A percentile compares a stretch with the other conserved stretches of the same genome.
Conservation (phyloP, 139 green algal genomes). For the Deuterostichococcus epilithicus region DNA sequence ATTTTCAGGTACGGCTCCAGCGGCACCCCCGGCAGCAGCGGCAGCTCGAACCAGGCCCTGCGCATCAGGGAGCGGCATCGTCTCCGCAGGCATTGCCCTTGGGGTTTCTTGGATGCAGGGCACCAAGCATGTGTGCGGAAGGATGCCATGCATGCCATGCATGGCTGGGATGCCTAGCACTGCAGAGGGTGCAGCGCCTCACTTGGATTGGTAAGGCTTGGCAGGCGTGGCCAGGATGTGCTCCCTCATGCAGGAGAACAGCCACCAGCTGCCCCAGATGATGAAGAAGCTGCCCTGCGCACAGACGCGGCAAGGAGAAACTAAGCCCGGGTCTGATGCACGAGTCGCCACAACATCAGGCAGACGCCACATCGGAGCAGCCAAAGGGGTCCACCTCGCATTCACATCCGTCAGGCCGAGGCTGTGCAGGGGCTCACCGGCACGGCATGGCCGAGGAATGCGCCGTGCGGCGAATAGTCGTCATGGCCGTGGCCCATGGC, state of each 20-base stretch:
- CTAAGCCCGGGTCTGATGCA: too few species aligned
- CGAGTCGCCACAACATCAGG: too few species aligned
- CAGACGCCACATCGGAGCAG: too few species aligned
- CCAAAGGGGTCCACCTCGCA: too few species aligned
- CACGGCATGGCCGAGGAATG: neutral
- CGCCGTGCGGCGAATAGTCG: neutral
- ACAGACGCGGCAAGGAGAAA: too few species aligned
- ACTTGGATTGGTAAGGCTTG: neutral
- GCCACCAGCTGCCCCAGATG: slow-evolving; percentile 52
- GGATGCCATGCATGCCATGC: too few species aligned
- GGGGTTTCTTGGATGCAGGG: too few species aligned
- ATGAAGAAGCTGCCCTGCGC: slow-evolving; percentile 19
- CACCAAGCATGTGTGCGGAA: too few species aligned
- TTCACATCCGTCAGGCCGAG: too few species aligned
- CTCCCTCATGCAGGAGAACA: slow-evolving; percentile 23
- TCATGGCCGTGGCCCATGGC: neutral
- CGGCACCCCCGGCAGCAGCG: slow-evolving; percentile 19
- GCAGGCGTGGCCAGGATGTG: slow-evolving; percentile 17
- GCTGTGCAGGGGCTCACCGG: too few species aligned
- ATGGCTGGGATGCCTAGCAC: neutral
- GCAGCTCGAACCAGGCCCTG: slow-evolving; percentile 31
- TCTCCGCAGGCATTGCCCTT: neutral
- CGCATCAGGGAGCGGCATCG: slow-evolving; percentile 1
- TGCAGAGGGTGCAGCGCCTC: too few species aligned
- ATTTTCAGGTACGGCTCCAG: slow-evolving; percentile 55